Base-by-base conservation (phyloP, 1,139 yeast genomes). In the Meyerozyma sp. region DNA sequence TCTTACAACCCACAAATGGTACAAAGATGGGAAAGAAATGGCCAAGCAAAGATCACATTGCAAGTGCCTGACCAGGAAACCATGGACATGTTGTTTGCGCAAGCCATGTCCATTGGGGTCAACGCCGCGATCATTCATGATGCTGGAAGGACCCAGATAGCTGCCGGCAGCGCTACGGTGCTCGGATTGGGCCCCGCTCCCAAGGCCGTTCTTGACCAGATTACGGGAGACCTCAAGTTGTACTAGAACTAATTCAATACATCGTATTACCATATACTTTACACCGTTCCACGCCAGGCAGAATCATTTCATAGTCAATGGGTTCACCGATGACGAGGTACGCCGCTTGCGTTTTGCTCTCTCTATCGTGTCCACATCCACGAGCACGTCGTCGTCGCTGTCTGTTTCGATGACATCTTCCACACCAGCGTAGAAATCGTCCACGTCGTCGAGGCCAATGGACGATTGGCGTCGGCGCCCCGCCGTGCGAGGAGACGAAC, bases 101-200 rank as follows among this genome's bases (percentile, higher is more conserved):
- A 77, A 54, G 98, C 98, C 2, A 77, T 86, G 39, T 80, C 90
- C 2, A 60, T 88, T 41, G 93, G 93, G 1, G 77, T 93, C 18
- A 86, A 90, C 55, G 80, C 91, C 2, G 77, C 81, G 51, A 76
- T 88, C 7, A 89, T 94, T 32, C 95, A 86, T 54, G 99, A 93
- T 66, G 98, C 98, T 27, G 98, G 98, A 4, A 76, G 98, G 56
- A 94, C 98, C 0, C 98, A 93, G 61, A 82, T 93, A 41, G 96
- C 90, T 9, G 86, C 96, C 5, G 98, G 98, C 1, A 82, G 94
- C 49, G 95, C 95, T 3, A 93, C 98, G 0, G 98, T 94, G 0
- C 68, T 93, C 26, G 98, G 98, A 0, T 62, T 93, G 28, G 98
- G 99, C 0, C 99, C 99, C 1, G 98, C 96, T 11, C 98, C 98